Base-by-base conservation (phyloP, 1,139 yeast species). In the Arxiozyma heterogenica region DNA sequence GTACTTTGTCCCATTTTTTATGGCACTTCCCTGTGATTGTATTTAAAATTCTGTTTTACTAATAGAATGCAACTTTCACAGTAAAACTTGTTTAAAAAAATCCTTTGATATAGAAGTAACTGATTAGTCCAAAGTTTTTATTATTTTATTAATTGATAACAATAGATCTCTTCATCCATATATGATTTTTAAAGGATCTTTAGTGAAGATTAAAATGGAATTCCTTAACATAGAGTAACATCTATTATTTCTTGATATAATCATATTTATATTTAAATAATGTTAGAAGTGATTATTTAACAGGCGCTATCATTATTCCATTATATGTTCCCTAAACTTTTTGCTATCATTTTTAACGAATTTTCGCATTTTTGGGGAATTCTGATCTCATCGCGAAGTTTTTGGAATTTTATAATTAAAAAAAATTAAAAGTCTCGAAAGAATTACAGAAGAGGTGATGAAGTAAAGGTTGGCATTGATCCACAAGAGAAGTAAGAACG, bases 1-100 rank as follows among this genome's bases (percentile, higher is more conserved):
- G 17, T 21, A 4, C 46, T 20, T 39, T 52, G 54, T 9, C 54
- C 54, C 54, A 52, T 52, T 21, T 34, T 46, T 34, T 12, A 27
- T 44, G 3, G 25, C n/a, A 22, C 6, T 12, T 47, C 12, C n/a
- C 18, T 43, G n/a, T 8, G 17, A 22, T 34, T n/a, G 15, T 42
- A n/a, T 15, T 12, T 34, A 12, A 5, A 18, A 20, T 2, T 20
- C 18, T 12, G 3, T 25, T 9, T n/a, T 25, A 12, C 47, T 20
- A 15, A 4, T 21, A 43, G 15, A 43, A 15, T 18, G 22, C 4
- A 41, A 41, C 43, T 17, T 17, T 41, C 6, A 12, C 39, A 34
- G n/a, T 34, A 12, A 34, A 34, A 34, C 17, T 12, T 34, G n/a
- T 8, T 34, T 27, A 5, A 8, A 34, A 34, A 34, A 34, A 34